Conservation (phyloP, 805 yeast species). For the Pichia exigua region DNA sequence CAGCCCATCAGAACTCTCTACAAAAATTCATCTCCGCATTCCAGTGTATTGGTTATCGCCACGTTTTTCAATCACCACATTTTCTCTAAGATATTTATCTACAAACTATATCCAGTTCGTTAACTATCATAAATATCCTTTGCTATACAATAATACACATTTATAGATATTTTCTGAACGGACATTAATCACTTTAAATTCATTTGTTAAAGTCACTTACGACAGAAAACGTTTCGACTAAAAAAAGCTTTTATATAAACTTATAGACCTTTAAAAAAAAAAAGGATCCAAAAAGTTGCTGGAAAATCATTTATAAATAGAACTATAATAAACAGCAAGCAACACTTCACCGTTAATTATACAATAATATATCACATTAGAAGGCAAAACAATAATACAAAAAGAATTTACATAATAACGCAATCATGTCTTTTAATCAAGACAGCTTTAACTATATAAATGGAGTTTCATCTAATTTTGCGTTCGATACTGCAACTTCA, state of each 20-base stretch:
- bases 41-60: background rate
- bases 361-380: background rate
- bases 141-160: background rate
- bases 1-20: background rate
- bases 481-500: constrained; percentile 5
- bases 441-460: background rate
- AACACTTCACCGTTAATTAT: too few relatives aligned
- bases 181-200: background rate
- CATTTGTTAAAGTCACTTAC: background rate
- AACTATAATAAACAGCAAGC: too few relatives aligned
- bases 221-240: background rate
- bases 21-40: background rate
- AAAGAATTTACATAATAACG: background rate
- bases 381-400: background rate
- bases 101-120: background rate
- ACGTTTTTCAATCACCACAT: background rate
- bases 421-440: constrained; percentile 4
- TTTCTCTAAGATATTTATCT: background rate
- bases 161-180: background rate
- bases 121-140: background rate
- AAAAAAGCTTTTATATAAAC: background rate
- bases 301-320: too few relatives aligned
- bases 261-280: background rate
- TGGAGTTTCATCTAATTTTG: background rate
- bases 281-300: background rate